Evolutionary conservation across 2,329 filamentous ascomycete genomes (phyloP).

Genomic region (Beauveria scarabaeidicola): DNA sequence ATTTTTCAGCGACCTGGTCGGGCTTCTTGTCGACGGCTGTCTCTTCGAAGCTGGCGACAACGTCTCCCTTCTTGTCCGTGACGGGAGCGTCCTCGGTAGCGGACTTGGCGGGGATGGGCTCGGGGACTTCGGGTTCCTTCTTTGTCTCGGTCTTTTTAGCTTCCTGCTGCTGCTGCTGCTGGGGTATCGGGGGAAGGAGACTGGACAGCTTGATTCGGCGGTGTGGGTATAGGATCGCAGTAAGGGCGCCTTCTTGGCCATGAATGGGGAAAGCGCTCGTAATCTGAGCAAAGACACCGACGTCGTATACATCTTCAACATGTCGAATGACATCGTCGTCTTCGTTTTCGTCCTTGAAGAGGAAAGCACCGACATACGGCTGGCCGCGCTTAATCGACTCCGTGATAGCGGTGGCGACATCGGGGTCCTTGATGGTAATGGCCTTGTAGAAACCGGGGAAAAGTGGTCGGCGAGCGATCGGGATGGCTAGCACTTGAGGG

Average conservation of each 20-base stretch:
- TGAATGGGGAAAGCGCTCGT: slow-evolving; percentile 91
- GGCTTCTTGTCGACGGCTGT: slow-evolving; percentile 52
- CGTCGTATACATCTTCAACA: slow-evolving; percentile 84
- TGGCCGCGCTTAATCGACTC: slow-evolving; percentile 97
- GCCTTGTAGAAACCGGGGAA: slow-evolving; percentile 99
- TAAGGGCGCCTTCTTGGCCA: slow-evolving; percentile 76
- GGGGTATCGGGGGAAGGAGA: slow-evolving; percentile 56
- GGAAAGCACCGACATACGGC: slow-evolving; percentile 91
- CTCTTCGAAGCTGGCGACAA: slow-evolving; percentile 96
- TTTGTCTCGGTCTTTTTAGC: slow-evolving; percentile 43
- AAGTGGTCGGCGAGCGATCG: slow-evolving; percentile 83
- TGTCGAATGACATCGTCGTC: slow-evolving; percentile 92
- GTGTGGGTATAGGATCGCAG: slow-evolving; percentile 92
- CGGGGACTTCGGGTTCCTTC: slow-evolving; percentile 40
- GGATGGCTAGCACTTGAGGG: slow-evolving; percentile 94
- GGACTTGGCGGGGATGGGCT: slow-evolving; percentile 49
- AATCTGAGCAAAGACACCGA: slow-evolving; percentile 95
- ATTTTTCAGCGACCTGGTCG: slow-evolving; percentile 45
- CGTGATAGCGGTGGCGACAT: slow-evolving; percentile 84
- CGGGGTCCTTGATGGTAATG: slow-evolving; percentile 88
- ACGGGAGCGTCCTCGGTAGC: slow-evolving; percentile 39
- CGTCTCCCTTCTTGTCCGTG: slow-evolving; percentile 76
- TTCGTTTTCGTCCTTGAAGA: slow-evolving; percentile 92
- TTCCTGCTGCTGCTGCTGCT: not conserved
- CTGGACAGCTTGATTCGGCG: slow-evolving; percentile 85